Base-by-base conservation (phyloP, 805 yeast species). In the Lachancea waltii region DNA sequence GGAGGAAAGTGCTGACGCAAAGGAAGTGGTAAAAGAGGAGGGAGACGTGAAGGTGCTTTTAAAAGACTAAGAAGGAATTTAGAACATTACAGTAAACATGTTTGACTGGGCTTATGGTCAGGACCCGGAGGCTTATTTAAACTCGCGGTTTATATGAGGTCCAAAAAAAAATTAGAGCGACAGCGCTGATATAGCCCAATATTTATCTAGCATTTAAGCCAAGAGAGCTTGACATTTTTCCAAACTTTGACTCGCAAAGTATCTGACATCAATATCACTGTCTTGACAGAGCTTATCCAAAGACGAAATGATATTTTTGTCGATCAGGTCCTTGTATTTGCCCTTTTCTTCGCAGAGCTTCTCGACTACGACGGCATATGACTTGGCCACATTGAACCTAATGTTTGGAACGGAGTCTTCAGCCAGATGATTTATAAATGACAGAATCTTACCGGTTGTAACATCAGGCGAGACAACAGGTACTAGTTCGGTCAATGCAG, bases 361-460 rank as follows among this genome's bases (percentile, higher is more conserved):
- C 52, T 77, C 74, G 5, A 78, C 78, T 23, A 83, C 68, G 18
- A 70, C 65, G 29, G 75, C 71, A 54, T 83, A 77, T 11, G 95
- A 75, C 62, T 86, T 87, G 19, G 99, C 97, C 45, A 84, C 87
- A 64, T 89, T 92, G 68, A 92, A 92, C 56, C 97, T 75, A 46
- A 92, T 89, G 62, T 92, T 92, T 51, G 99, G 96, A 40, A 92
- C 97, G 6, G 78, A 73, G 64, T 92, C 98, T 26, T 68, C 69
- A 27, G 79, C 70, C 51, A 90, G 69, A 34, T 75, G 77, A 48
- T 77, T 72, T 44, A 92, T 69, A 54, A 85, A 89, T 17, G 97
- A 96, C 51, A 87, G 67, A 31, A 89, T 74, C 48, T 80, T 79
- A 28, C 70, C 69, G 28, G 75, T 68, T 16, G 84, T 73, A 30